Percentiles rank a stretch among this genome's conserved stretches.
Conservation (phyloP, 805 yeast species). For the Lachancea cidri region DNA sequence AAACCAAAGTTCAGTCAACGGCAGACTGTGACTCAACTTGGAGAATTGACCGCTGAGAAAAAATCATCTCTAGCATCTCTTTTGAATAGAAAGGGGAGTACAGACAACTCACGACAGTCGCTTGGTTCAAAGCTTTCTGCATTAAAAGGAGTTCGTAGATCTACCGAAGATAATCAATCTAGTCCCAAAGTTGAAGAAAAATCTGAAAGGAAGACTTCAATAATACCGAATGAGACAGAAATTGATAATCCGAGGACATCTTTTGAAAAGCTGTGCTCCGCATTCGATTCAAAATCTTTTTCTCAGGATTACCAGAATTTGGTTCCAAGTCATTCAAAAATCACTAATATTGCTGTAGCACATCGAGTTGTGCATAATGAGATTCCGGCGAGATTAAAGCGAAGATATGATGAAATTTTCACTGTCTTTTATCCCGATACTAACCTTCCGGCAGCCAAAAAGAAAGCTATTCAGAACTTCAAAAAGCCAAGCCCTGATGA, state of each 20-base stretch:
- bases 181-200: neutral
- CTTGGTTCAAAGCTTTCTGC: constrained; percentile 7
- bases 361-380: neutral
- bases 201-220: neutral
- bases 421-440: constrained; percentile 36
- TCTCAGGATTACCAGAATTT: neutral
- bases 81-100: neutral
- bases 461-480: constrained; percentile 46
- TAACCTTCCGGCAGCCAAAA: constrained; percentile 38
- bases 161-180: neutral
- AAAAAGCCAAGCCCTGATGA: constrained; percentile 82
- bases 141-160: neutral
- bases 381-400: constrained; percentile 10
- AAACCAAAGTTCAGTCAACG: too few relatives aligned
- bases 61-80: neutral
- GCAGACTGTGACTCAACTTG: too few relatives aligned
- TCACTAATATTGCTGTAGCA: neutral
- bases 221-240: neutral
- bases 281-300: neutral
- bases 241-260: neutral
- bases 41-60: neutral
- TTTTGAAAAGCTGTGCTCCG: neutral
- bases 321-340: neutral
- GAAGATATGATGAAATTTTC: constrained; percentile 26
- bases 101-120: constrained; percentile 1